Evolutionary conservation across 2,329 filamentous ascomycete genomes (phyloP), one percentile per base, ranked within the genome.

Genomic region (Dothistroma septosporum): DNA sequence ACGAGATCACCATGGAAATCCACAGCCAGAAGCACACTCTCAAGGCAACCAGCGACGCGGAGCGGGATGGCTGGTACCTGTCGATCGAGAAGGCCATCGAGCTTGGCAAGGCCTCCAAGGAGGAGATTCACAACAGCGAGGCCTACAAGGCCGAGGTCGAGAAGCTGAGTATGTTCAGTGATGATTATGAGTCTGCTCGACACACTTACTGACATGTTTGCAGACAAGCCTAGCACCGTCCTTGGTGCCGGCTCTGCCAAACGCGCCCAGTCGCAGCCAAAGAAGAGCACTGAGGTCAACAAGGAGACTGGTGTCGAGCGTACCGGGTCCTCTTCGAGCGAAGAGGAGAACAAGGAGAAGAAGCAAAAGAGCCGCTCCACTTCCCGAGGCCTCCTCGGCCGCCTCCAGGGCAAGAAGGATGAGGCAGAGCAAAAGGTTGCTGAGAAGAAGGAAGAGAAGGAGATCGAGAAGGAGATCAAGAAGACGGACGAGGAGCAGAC

Each of bases 1-100:
- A 85, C 79, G 92, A 94, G 79, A 96, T 99, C 82, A 82, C 86
- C 19, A 89, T 97, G 82, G 90, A 88, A 75, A 79, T 90, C 74
- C 87, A 89, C 78, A 89, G 89, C 69, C 88, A 95, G 80, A 96
- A 96, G 86, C 92, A 97, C 84, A 85, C 85, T 63, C 96, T 99
- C 84, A 93, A 97, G 85, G 91, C 93, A 60, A 73, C 81, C 71
- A 87, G 74, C 71, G 71, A 84, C 53, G 80, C 85, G 61, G 92
- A 97, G 80, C 92, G 93, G 74, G 91, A 96, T 77, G 91, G 89
- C 83, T 97, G 94, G 94, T 85, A 96, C 71, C 80, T 86, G 64
- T 89, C 92, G 73, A 77, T 96, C 69, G 92, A 94, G 85, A 79
- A 84, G 72, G 91, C 92, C 82, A 85, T 90, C 57, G 83, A 87